A percentile compares a stretch with the other conserved stretches of the same genome.
phyloP scores from a whole-genome alignment of 139 green algal species.

The Desmodesmus armatus region DNA sequence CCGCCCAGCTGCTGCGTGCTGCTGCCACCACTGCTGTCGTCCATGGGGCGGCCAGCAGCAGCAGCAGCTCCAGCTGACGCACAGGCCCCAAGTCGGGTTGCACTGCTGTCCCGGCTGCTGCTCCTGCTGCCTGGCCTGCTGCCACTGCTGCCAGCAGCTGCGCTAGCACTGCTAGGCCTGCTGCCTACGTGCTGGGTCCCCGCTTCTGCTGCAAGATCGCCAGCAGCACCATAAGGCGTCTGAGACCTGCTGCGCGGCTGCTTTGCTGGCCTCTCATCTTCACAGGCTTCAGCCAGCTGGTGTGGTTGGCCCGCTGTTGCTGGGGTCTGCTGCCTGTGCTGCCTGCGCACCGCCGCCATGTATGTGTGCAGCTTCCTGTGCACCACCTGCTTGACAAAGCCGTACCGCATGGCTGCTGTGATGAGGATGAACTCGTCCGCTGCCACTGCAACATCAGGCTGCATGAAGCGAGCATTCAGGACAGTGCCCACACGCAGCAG shows the following conservation, averaged over 20 bases:
- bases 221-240: background rate
- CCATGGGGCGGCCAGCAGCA: background rate
- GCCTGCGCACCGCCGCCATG: background rate
- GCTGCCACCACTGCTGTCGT: background rate
- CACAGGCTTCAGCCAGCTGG: no score
- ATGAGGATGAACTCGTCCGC: slow-evolving; percentile 46
- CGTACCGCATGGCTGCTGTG: slow-evolving; percentile 34
- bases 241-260: background rate
- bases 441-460: slow-evolving; percentile 30
- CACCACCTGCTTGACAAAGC: slow-evolving; percentile 17
- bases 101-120: background rate
- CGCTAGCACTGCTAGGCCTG: background rate
- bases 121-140: slow-evolving; percentile 6
- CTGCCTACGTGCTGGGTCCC: background rate
- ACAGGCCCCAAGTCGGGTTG: background rate
- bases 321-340: slow-evolving; percentile 7
- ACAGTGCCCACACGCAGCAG: slow-evolving; percentile 18
- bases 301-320: background rate
- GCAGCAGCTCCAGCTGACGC: background rate
- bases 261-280: no score
- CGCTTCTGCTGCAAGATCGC: background rate
- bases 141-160: slow-evolving; percentile 14
- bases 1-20: background rate
- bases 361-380: background rate
- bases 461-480: slow-evolving; percentile 38